Base-by-base conservation (phyloP, 139 green algal genomes). In the Chara braunii region DNA sequence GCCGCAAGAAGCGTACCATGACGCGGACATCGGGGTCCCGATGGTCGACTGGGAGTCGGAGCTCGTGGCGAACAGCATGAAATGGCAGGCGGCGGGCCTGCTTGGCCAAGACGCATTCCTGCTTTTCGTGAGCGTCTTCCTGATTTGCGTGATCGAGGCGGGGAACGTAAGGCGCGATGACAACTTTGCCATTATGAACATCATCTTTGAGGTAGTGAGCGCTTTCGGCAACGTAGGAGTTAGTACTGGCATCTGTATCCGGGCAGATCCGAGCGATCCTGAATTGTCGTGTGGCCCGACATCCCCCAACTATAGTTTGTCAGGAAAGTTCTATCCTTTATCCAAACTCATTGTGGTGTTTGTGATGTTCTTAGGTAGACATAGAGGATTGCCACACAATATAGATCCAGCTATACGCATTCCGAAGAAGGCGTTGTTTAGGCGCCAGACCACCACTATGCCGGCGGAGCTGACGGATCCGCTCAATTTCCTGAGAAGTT, bases 161-260 rank as follows among this genome's bases (percentile, higher is more conserved):
- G 0, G 7, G 12, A 22, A 62, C 26, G 37, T 73, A 14, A 14
- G n/a, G 59, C 3, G 0, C 3, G 61, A 70, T 8, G 37, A 53
- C 28, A 73, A 70, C 43, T 70, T 73, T 45, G 26, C 57, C 29
- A 26, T 73, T 22, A 70, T 73, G 37, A 70, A 43, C 31, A 55
- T 73, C 52, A 52, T 64, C 54, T 73, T 73, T 3, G 64, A 73
- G 40, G 40, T 48, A 18, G 18, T 48, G 18, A n/a, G 18, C 18
- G 40, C 40, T 18, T 48, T n/a, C 18, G 40, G 40, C 40, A 48
- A 48, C 40, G 40, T 48, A 18, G 40, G 40, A 3, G 11, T 73
- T 42, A 73, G 67, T 23, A 70, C 37, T 53, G 54, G 59, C 0
- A 33, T 26, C 14, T 31, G 11, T 11, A 12, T 11, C 11, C 12